These are phyloP conservation scores for Colletotrichum musae DNA, from an alignment of 2,329 filamentous ascomycete genomes.

Conservation along the genomic window DNA sequence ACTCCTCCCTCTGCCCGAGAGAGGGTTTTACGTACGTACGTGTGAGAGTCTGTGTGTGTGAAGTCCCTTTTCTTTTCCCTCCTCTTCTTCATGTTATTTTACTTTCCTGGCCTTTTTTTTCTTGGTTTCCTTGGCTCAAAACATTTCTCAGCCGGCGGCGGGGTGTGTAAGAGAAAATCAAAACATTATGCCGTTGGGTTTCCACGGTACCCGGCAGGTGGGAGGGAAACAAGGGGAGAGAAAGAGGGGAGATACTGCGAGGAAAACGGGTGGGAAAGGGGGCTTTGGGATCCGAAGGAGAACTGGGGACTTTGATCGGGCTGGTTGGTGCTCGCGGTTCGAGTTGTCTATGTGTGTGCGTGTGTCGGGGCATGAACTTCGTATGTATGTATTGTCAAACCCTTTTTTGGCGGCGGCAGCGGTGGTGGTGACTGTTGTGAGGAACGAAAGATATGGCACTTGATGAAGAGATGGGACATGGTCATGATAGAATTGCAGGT, in stretches of 20 bases:
- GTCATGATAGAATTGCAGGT: slow-evolving; percentile 41
- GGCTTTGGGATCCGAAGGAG: background rate
- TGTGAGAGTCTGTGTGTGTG: background rate
- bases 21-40: background rate
- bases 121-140: slow-evolving; percentile 24
- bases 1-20: background rate
- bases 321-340: background rate
- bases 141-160: slow-evolving; percentile 19
- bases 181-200: slow-evolving; percentile 27
- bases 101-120: slow-evolving; percentile 1
- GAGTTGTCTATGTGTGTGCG: background rate
- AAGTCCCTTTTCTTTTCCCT: slow-evolving; percentile 38
- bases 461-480: slow-evolving; percentile 39
- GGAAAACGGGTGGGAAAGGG: background rate
- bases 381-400: slow-evolving; percentile 24
- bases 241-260: background rate
- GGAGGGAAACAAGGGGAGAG: slow-evolving; percentile 3
- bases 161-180: background rate
- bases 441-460: slow-evolving; percentile 9
- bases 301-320: background rate
- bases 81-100: slow-evolving; percentile 42
- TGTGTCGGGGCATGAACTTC: slow-evolving; percentile 6
- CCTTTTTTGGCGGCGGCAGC: background rate
- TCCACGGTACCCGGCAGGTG: slow-evolving; percentile 36
- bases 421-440: background rate